A percentile compares a stretch with the other conserved stretches of the same genome.
These are phyloP conservation scores for Colletotrichum coccodes DNA, from an alignment of 2,329 filamentous ascomycete species.

Conservation along the genomic window DNA sequence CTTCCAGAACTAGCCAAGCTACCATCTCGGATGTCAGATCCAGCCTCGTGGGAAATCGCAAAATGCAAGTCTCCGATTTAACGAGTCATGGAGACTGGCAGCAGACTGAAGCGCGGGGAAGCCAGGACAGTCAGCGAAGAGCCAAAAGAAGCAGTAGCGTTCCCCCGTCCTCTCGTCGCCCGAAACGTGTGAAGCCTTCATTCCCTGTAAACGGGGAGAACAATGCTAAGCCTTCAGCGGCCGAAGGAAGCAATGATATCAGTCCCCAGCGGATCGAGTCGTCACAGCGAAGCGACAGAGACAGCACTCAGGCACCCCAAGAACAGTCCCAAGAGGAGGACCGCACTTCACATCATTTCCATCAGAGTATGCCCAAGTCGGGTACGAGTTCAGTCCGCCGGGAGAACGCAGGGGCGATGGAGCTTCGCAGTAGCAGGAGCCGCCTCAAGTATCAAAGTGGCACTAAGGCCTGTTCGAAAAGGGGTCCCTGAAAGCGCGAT, in stretches of 20 bases:
- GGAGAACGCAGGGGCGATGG: neutral
- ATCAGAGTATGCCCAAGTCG: neutral
- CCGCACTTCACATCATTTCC: conserved; percentile 6
- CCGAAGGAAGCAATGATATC: neutral
- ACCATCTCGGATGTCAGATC: neutral
- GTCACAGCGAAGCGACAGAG: neutral
- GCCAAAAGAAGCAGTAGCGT: neutral
- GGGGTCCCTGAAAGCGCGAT: no score
- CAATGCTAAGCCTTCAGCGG: neutral
- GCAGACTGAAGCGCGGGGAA: neutral
- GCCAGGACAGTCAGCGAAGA: no score
- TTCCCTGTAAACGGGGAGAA: neutral
- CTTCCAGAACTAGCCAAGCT: neutral
- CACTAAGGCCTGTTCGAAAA: neutral
- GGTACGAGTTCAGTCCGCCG: neutral
- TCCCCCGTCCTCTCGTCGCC: neutral
- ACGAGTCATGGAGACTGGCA: neutral
- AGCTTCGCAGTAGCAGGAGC: neutral
- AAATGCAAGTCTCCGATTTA: neutral
- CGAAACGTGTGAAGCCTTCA: conserved; percentile 2
- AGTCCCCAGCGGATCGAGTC: neutral
- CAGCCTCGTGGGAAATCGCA: neutral
- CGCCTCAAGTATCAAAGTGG: no score
- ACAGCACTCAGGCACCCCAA: neutral
- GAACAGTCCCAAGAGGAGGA: neutral